Percentiles rank a stretch among this genome's conserved stretches.
Conservation (phyloP, 768 basidiomycete genomes). For the Boletus fagicola region DNA sequence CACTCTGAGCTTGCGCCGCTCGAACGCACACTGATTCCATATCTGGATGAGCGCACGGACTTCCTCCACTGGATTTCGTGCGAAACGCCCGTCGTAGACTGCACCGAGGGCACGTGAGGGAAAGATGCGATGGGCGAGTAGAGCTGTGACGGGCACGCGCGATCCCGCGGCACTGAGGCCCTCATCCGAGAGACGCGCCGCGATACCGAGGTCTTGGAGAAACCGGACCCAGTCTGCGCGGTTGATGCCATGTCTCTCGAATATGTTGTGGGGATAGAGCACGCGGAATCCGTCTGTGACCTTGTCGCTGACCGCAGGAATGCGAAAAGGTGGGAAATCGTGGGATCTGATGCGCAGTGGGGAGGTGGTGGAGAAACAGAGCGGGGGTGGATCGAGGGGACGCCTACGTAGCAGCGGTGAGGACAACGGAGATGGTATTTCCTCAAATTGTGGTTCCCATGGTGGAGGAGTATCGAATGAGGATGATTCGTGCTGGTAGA, state of each 20-base stretch:
- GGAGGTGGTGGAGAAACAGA: conserved; percentile 29
- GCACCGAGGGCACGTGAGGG: conserved; percentile 12
- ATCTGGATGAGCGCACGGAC: conserved; percentile 28
- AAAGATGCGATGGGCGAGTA: conserved; percentile 18
- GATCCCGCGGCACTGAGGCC: conserved; percentile 26
- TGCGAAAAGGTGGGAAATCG: conserved; percentile 28
- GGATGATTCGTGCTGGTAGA: not conserved
- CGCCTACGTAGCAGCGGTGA: conserved; percentile 3
- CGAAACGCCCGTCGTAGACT: conserved; percentile 23
- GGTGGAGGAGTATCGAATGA: conserved; percentile 19
- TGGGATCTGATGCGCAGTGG: conserved; percentile 28
- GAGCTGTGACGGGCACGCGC: conserved; percentile 16
- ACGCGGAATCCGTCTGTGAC: conserved; percentile 27
- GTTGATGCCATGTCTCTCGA: conserved; percentile 30
- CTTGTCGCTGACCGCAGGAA: conserved; percentile 21
- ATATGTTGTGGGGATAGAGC: conserved; percentile 25
- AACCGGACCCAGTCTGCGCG: conserved; percentile 32
- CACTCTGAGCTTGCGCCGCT: conserved; percentile 30
- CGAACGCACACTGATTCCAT: conserved; percentile 35
- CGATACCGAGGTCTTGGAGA: conserved; percentile 28
- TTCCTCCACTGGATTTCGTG: conserved; percentile 17
- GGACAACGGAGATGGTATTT: conserved; percentile 7
- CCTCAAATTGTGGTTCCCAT: conserved; percentile 31
- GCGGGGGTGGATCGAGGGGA: conserved; percentile 32
- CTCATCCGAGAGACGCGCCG: conserved; percentile 26